phyloP scores from a whole-genome alignment of 2,329 filamentous ascomycete genomes.

The Fonsecaea nubica region DNA sequence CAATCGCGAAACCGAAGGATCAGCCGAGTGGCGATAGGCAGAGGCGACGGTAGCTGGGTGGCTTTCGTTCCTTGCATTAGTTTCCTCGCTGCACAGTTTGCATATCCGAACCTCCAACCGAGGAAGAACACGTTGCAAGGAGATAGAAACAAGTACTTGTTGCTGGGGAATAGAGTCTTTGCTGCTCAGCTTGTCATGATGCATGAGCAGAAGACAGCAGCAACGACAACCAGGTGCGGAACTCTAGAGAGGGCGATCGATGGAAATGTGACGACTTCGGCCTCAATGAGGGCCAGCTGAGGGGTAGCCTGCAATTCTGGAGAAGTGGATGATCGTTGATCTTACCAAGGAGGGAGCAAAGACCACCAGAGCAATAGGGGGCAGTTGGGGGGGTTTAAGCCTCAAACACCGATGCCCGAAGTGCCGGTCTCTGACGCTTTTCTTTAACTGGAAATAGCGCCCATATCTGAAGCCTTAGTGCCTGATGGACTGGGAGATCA shows the following conservation, averaged over 20 bases:
- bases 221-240: not conserved
- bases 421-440: slow-evolving; percentile 4
- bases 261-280: not conserved
- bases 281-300: not conserved
- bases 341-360: not conserved
- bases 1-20: slow-evolving; percentile 1
- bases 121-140: not conserved
- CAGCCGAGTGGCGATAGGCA: slow-evolving; percentile 8
- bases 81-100: slow-evolving; percentile 5
- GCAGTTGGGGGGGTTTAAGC: not conserved
- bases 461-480: slow-evolving; percentile 7
- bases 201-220: not conserved
- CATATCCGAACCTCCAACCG: slow-evolving; percentile 13
- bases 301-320: not conserved
- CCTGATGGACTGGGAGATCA: slow-evolving; percentile 1
- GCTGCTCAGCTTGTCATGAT: not conserved
- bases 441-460: slow-evolving; percentile 13
- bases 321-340: not conserved
- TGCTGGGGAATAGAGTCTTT: not conserved
- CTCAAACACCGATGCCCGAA: not conserved
- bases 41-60: slow-evolving; percentile 1
- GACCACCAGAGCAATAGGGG: not conserved
- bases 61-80: slow-evolving; percentile 23
- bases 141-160: not conserved
- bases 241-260: not conserved